These are phyloP conservation scores for Berkeleyomyces rouxiae DNA, from an alignment of 2,329 filamentous ascomycete species.

Conservation along the genomic window DNA sequence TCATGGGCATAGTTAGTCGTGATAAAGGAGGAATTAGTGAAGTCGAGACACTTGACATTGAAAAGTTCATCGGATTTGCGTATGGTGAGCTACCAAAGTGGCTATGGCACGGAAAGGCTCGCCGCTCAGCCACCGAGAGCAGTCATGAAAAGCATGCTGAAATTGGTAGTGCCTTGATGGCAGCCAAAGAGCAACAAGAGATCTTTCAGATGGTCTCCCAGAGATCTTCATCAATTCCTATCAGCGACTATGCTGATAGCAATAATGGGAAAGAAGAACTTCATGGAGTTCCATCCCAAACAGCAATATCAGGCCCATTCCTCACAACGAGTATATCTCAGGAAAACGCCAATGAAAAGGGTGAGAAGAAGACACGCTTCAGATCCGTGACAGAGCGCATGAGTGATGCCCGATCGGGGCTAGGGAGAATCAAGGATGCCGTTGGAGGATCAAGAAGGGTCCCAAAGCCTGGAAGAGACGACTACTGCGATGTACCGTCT, in stretches of 20 bases:
- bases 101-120: conserved; percentile 84
- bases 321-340: conserved; percentile 3
- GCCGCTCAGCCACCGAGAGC: conserved; percentile 37
- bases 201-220: conserved; percentile 1
- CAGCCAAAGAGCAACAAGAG: conserved; percentile 10
- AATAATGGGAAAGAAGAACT: conserved; percentile 30
- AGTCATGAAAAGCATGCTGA: conserved; percentile 32
- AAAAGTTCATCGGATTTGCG: conserved; percentile 60
- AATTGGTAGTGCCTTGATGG: conserved; percentile 18
- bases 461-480: conserved; percentile 38
- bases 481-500: conserved; percentile 25
- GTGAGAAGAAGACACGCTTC: conserved; percentile 45
- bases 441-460: conserved; percentile 46
- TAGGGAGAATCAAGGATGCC: conserved; percentile 73
- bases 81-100: conserved; percentile 77
- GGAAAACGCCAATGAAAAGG: conserved; percentile 18
- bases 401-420: conserved; percentile 63
- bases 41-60: conserved; percentile 80
- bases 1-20: conserved; percentile 82
- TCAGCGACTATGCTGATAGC: conserved; percentile 17
- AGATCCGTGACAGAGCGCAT: conserved; percentile 67
- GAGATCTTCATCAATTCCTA: conserved; percentile 25
- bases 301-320: conserved; percentile 5
- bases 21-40: conserved; percentile 85
- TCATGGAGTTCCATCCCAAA: conserved; percentile 25